phyloP scores from a whole-genome alignment of 306 rosid species.

The Purshia tridentata region DNA sequence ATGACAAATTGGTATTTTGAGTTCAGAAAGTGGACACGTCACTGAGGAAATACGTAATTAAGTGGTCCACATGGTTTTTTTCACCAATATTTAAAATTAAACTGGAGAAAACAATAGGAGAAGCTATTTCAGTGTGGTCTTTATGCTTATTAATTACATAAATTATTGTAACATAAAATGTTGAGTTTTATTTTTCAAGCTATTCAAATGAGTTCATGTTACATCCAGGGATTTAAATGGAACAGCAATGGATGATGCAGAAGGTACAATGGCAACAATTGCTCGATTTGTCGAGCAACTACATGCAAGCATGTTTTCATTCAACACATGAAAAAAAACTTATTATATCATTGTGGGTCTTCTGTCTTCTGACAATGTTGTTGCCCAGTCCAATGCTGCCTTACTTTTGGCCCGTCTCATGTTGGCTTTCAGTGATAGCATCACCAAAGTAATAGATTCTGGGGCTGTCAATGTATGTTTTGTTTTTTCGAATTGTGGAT shows the following conservation, averaged over 20 bases:
- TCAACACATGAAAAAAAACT: constrained; percentile 72
- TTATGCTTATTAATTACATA: not conserved
- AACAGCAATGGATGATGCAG: constrained; percentile 68
- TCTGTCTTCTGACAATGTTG: constrained; percentile 79
- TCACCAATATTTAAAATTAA: not conserved
- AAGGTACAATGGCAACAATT: constrained; percentile 72
- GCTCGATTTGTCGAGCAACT: constrained; percentile 88
- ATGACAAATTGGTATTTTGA: not conserved
- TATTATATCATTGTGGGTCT: constrained; percentile 78
- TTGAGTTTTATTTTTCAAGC: not conserved
- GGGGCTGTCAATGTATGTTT: constrained; percentile 90
- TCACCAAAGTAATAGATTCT: constrained; percentile 86
- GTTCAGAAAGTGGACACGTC: not conserved
- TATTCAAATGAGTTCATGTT: constrained; percentile 13
- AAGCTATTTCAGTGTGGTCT: not conserved
- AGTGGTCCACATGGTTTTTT: not conserved
- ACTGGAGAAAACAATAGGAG: not conserved
- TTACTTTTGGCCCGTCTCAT: constrained; percentile 88
- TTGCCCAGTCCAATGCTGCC: constrained; percentile 96
- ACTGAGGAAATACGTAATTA: not conserved
- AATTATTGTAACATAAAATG: not conserved
- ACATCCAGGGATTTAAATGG: constrained; percentile 54
- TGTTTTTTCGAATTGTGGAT: too few relatives aligned
- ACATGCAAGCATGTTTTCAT: constrained; percentile 80
- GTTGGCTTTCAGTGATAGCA: constrained; percentile 89